A percentile compares a stretch with the other conserved stretches of the same genome.
These are phyloP conservation scores for Triticum timopheevii DNA, from an alignment of 176 grass and related monocot species.

Conservation along the genomic window DNA sequence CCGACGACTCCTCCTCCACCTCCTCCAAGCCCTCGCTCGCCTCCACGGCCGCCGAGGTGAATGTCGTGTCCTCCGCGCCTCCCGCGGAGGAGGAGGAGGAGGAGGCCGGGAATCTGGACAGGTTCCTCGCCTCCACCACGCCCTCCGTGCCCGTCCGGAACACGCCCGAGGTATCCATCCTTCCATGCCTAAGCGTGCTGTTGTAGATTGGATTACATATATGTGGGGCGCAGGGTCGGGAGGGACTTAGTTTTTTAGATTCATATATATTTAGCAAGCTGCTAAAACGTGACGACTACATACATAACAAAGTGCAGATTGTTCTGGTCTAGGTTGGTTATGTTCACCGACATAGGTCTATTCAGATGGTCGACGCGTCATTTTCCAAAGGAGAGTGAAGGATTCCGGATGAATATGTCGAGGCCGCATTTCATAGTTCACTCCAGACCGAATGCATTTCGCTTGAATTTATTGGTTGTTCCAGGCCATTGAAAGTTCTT, in stretches of 20 bases:
- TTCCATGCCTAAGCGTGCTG: background rate
- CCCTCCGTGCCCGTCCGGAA: constrained; percentile 57
- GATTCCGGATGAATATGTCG: background rate
- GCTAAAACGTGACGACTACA: too few relatives aligned
- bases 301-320: background rate
- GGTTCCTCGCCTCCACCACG: constrained; percentile 74
- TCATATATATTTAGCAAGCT: background rate
- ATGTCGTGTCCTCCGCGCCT: background rate
- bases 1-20: constrained; percentile 64
- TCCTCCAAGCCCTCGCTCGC: constrained; percentile 51
- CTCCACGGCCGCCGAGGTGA: constrained; percentile 27
- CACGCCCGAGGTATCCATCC: constrained; percentile 56
- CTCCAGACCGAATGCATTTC: background rate
- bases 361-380: background rate
- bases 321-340: background rate
- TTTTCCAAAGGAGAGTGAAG: background rate
- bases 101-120: constrained; percentile 70
- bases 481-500: background rate
- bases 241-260: background rate
- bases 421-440: background rate
- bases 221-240: background rate
- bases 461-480: background rate
- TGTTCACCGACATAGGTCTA: background rate
- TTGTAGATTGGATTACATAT: background rate
- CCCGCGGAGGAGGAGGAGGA: background rate